Evolutionary conservation across 2,329 filamentous ascomycete species (phyloP).

Genomic region (Pyrenophora seminiperda): DNA sequence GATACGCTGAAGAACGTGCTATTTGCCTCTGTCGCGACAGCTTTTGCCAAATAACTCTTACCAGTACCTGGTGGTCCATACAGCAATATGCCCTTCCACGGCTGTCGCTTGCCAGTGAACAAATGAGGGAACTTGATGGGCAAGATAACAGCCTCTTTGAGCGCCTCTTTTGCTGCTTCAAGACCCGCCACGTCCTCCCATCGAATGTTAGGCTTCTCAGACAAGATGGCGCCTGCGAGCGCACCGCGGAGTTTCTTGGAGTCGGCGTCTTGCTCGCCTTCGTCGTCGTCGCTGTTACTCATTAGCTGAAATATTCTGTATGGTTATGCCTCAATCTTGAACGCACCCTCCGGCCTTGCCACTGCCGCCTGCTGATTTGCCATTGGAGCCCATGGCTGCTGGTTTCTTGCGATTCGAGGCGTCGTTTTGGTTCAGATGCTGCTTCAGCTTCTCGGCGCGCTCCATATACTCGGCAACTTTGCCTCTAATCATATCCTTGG

Average conservation of each 20-base stretch:
- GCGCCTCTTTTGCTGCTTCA: slow-evolving; percentile 90
- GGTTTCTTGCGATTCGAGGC: slow-evolving; percentile 69
- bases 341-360: slow-evolving; percentile 62
- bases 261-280: slow-evolving; percentile 78
- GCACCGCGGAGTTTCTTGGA: slow-evolving; percentile 94
- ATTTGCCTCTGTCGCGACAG: slow-evolving; percentile 96
- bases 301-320: slow-evolving; percentile 5
- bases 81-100: slow-evolving; percentile 96
- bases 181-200: slow-evolving; percentile 98
- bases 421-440: slow-evolving; percentile 78
- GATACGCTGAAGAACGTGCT: slow-evolving; percentile 99
- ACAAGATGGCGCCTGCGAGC: slow-evolving; percentile 86
- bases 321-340: background rate
- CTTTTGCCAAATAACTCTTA: slow-evolving; percentile 97
- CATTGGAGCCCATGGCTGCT: slow-evolving; percentile 73
- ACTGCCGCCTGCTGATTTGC: slow-evolving; percentile 65
- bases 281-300: slow-evolving; percentile 61
- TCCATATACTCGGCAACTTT: slow-evolving; percentile 99
- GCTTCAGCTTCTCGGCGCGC: slow-evolving; percentile 96
- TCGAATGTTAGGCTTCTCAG: slow-evolving; percentile 93
- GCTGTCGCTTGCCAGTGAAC: slow-evolving; percentile 93
- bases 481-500: slow-evolving; percentile 94
- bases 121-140: slow-evolving; percentile 98
- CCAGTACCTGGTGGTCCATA: slow-evolving; percentile 97
- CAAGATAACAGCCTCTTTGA: slow-evolving; percentile 96